These are phyloP conservation scores for Salix dunnii DNA, from an alignment of 345 rosid genomes.

Conservation along the genomic window DNA sequence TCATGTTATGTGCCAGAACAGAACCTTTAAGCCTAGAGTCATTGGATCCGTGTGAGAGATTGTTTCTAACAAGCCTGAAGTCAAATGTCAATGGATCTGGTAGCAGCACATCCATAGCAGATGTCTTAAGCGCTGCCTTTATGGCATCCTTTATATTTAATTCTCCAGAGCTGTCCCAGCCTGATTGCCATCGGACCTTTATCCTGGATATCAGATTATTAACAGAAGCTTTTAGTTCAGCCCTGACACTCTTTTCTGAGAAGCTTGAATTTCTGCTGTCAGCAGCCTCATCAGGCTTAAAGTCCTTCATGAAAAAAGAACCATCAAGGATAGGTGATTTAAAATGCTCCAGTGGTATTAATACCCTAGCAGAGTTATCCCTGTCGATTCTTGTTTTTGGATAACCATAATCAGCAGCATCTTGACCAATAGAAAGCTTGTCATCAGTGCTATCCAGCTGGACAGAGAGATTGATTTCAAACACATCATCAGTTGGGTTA, in stretches of 20 bases:
- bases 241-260: slow-evolving; percentile 82
- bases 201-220: slow-evolving; percentile 82
- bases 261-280: slow-evolving; percentile 52
- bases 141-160: slow-evolving; percentile 85
- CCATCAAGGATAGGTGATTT: slow-evolving; percentile 91
- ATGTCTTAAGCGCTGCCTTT: slow-evolving; percentile 82
- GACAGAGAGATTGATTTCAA: slow-evolving; percentile 81
- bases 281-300: slow-evolving; percentile 44
- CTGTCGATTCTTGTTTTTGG: slow-evolving; percentile 90
- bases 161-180: slow-evolving; percentile 92
- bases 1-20: slow-evolving; percentile 74
- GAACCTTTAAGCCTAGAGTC: slow-evolving; percentile 38
- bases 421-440: slow-evolving; percentile 39
- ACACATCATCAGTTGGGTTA: slow-evolving; percentile 91
- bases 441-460: slow-evolving; percentile 62
- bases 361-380: slow-evolving; percentile 85
- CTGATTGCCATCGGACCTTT: slow-evolving; percentile 94
- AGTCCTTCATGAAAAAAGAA: slow-evolving; percentile 69
- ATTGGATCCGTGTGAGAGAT: slow-evolving; percentile 26
- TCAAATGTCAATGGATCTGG: slow-evolving; percentile 97
- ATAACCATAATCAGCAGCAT: slow-evolving; percentile 61
- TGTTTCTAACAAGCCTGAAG: slow-evolving; percentile 65
- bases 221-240: slow-evolving; percentile 82
- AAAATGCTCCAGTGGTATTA: slow-evolving; percentile 94
- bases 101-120: slow-evolving; percentile 88